Conservation (phyloP, 768 basidiomycete genomes). For the Vararia minispora region DNA sequence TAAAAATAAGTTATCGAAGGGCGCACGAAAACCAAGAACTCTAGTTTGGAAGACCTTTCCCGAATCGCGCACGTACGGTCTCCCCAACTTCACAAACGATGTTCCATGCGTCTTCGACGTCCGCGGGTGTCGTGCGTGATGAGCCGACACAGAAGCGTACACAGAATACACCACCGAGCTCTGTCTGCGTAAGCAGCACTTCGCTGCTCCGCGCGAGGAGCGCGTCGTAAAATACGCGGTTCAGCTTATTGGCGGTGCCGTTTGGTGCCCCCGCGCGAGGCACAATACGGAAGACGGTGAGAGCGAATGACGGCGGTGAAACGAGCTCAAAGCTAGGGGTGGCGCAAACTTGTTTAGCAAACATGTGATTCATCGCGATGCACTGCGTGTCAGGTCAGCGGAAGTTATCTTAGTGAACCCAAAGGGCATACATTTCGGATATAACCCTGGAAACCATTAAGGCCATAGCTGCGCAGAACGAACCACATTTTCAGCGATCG, state of each 20-base stretch:
- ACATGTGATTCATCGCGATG: conserved; percentile 45
- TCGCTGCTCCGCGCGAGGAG: conserved; percentile 50
- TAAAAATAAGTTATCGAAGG: too few relatives aligned
- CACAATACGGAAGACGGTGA: conserved; percentile 66
- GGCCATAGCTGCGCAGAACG: conserved; percentile 72
- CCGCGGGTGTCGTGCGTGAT: conserved; percentile 46
- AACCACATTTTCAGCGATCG: conserved; percentile 88
- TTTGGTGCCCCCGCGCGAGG: too few relatives aligned
- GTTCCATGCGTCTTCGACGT: conserved; percentile 52
- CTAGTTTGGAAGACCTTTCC: too few relatives aligned
- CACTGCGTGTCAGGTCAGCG: too few relatives aligned
- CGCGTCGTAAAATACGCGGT: conserved; percentile 46
- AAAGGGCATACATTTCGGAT: conserved; percentile 52
- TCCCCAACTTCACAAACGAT: conserved; percentile 47
- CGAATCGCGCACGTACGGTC: too few relatives aligned
- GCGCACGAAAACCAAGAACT: too few relatives aligned
- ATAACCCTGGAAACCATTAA: conserved; percentile 64
- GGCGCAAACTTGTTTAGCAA: conserved; percentile 38
- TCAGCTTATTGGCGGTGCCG: conserved; percentile 41
- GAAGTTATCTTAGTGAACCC: too few relatives aligned
- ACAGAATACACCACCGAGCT: conserved; percentile 61
- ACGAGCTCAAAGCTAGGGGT: conserved; percentile 51
- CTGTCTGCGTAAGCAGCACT: conserved; percentile 70
- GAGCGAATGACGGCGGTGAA: conserved; percentile 54
- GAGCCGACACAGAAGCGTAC: conserved; percentile 74